Evolutionary conservation across 148 eudicot genomes (phyloP).

Genomic region (Rhododendron griersonianum): DNA sequence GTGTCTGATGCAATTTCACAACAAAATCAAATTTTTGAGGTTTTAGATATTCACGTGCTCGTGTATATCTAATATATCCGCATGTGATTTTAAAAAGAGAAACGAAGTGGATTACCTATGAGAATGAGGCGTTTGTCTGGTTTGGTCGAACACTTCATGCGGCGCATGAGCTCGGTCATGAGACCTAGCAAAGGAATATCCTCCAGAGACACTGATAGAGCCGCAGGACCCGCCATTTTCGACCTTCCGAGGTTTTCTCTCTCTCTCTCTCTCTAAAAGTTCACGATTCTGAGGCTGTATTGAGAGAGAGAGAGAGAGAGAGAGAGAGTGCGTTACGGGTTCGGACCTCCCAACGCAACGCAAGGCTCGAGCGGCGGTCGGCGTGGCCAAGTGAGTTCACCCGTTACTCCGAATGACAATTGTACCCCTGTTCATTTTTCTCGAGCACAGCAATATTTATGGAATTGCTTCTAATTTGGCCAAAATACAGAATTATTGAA

Average conservation of each 20-base stretch:
- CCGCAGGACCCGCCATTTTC: slow-evolving; percentile 26
- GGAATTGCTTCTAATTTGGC: not conserved
- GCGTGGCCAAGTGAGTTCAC: too few relatives aligned
- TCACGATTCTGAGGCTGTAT: not conserved
- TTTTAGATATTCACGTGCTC: too few relatives aligned
- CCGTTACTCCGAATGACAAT: not conserved
- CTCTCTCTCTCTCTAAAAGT: too few relatives aligned
- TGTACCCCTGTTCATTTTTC: not conserved
- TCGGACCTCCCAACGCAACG: too few relatives aligned
- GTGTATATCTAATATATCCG: too few relatives aligned
- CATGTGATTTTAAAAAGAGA: too few relatives aligned
- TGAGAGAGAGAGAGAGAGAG: not conserved
- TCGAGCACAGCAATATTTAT: too few relatives aligned
- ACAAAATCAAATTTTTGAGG: too few relatives aligned
- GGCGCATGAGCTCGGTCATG: slow-evolving; percentile 90
- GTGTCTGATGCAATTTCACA: too few relatives aligned
- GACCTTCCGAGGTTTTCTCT: not conserved
- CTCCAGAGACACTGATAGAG: slow-evolving; percentile 41
- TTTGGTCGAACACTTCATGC: slow-evolving; percentile 82
- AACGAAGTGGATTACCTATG: slow-evolving; percentile 36
- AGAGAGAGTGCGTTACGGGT: too few relatives aligned
- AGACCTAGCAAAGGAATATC: slow-evolving; percentile 68
- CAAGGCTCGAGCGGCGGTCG: too few relatives aligned
- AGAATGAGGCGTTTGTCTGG: slow-evolving; percentile 96
- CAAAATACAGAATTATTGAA: too few relatives aligned